Evolutionary conservation across 148 eudicot species (phyloP).

Genomic region (Rhododendron ovatum): DNA sequence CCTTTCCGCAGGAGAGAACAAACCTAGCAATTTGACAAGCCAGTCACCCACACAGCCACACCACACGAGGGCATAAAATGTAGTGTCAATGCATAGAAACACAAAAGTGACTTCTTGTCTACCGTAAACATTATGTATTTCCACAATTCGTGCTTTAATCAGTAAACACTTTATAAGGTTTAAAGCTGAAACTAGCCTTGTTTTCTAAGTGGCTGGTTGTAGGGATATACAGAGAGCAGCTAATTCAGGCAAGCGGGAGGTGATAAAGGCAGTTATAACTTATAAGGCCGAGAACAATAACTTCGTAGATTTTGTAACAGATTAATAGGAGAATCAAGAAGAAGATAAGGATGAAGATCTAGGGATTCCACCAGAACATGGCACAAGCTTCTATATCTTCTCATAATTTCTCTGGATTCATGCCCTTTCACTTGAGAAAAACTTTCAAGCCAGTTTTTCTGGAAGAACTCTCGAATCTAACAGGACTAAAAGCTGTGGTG

Average conservation of each 20-base stretch:
- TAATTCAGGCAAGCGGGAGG: not conserved
- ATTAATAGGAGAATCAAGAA: not conserved
- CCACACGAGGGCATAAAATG: not conserved
- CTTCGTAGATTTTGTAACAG: not conserved
- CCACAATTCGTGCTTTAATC: not conserved
- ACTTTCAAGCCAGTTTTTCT: not conserved
- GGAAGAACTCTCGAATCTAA: not conserved
- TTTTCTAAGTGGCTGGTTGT: not conserved
- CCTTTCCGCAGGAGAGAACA: slow-evolving; percentile 78
- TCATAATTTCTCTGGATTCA: not conserved
- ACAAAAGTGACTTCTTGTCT: not conserved
- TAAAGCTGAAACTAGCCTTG: not conserved
- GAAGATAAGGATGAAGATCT: not conserved
- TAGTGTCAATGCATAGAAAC: not conserved
- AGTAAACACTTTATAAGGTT: not conserved
- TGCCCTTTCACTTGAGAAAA: not conserved
- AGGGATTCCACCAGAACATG: not conserved
- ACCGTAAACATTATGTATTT: not conserved
- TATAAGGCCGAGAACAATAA: not conserved
- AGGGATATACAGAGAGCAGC: not conserved
- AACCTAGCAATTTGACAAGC: slow-evolving; percentile 34
- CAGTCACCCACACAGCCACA: not conserved
- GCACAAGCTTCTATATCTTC: not conserved
- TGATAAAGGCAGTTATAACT: not conserved
- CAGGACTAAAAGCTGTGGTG: not conserved